Evolutionary conservation across 352 stramenopile genomes (phyloP).

Genomic region (Phytophthora quininea): DNA sequence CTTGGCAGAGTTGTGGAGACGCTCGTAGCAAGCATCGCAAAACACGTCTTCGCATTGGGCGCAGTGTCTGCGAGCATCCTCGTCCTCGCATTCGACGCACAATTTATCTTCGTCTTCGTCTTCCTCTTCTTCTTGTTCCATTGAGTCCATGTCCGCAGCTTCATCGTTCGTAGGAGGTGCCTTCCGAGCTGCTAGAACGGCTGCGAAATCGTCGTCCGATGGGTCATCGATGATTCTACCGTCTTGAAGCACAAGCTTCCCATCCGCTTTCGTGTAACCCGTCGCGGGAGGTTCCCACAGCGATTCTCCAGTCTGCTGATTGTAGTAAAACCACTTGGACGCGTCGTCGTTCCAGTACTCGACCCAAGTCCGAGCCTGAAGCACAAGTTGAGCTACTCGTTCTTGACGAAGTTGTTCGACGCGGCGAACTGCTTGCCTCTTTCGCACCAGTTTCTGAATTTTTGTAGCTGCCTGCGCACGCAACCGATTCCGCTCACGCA

Average conservation of each 20-base stretch:
- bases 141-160: not conserved
- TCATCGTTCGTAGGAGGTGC: constrained; percentile 12
- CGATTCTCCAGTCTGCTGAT: constrained; percentile 69
- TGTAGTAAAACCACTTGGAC: constrained; percentile 82
- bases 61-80: constrained; percentile 69
- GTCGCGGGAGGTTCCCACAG: constrained; percentile 71
- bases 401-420: constrained; percentile 44
- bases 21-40: constrained; percentile 79
- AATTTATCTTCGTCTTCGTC: constrained; percentile 67
- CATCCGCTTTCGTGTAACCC: constrained; percentile 76
- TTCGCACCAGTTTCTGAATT: constrained; percentile 68
- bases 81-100: constrained; percentile 82
- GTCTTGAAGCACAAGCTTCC: constrained; percentile 70
- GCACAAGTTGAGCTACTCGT: constrained; percentile 45
- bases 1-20: constrained; percentile 74
- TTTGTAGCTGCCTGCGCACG: constrained; percentile 57
- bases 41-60: constrained; percentile 82
- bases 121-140: constrained; percentile 27
- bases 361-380: constrained; percentile 55
- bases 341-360: constrained; percentile 85
- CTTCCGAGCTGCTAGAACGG: constrained; percentile 35
- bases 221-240: constrained; percentile 70
- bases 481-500: constrained; percentile 66
- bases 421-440: constrained; percentile 44
- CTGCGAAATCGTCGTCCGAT: constrained; percentile 39